Evolutionary conservation across 2,329 filamentous ascomycete species (phyloP), one percentile per base, ranked within the genome.

Genomic region (Aspergillus transmontanensis): DNA sequence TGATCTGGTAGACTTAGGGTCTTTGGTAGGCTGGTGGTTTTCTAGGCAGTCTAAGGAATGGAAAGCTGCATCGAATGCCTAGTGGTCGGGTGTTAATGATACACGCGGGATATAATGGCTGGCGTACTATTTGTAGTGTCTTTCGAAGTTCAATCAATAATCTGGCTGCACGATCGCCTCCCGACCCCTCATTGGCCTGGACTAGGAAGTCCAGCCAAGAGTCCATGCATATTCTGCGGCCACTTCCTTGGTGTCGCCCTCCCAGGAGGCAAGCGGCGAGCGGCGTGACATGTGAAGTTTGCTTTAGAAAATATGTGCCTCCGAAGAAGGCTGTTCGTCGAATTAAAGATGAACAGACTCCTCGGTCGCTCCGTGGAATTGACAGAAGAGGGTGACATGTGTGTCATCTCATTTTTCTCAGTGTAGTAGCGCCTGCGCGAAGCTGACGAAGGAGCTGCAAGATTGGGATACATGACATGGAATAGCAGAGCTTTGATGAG

Each of bases 401-500:
- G 32, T 10, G 51, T 34, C 16, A 19, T 30, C 3, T 7, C 19
- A 10, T 45, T 6, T 19, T 28, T 46, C 3, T 64, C 60, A 2
- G 77, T 79, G 16, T 72, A 70, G 12, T 68, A 62, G 26, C 34
- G 46, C n/a, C 57, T 41, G 14, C 14, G 21, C 54, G 32, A 66
- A 65, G 23, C 61, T 43, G 23, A 51, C 61, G 10, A 64, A 62
- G 66, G 66, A 45, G 77, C 70, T 4, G 78, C 82, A 30, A 85
- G 54, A 57, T 84, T 84, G 3, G 82, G 81, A 60, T 80, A 78
- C 26, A 80, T 68, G 12, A 81, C 81, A 21, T 82, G 79, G 14
- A 81, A 64, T 4, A 80, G 66, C n/a, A 86, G 72, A 16, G 80
- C 78, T 62, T 82, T 84, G 59, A 85, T 75, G 30, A 86, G 73